phyloP scores from a whole-genome alignment of 192 early-diverging fungal species.

The Umbelopsis sp. region DNA sequence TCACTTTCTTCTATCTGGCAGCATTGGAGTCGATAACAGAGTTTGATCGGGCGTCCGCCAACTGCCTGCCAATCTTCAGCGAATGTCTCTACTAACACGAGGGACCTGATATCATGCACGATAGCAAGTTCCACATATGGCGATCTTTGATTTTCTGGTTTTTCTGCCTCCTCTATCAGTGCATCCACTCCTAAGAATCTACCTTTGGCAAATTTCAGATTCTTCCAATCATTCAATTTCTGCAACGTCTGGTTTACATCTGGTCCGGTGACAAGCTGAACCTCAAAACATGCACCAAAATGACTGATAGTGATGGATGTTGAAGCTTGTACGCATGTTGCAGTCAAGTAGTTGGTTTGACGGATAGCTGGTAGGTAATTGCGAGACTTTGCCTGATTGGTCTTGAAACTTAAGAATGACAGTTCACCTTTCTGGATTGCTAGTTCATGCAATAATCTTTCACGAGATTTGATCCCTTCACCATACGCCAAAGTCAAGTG shows the following conservation, averaged over 20 bases:
- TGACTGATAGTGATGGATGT: not conserved
- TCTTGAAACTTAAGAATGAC: not conserved
- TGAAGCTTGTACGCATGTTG: not conserved
- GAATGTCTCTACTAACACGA: not conserved
- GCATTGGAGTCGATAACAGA: not conserved
- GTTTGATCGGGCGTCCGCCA: not conserved
- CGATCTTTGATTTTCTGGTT: not conserved
- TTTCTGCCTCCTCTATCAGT: not conserved
- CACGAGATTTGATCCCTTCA: not conserved
- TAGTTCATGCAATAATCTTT: not conserved
- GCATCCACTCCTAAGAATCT: not conserved
- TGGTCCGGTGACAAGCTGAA: not conserved
- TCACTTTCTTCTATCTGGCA: not conserved
- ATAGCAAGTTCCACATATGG: not conserved
- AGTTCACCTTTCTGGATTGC: not conserved
- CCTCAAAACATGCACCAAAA: not conserved
- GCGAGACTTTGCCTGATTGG: not conserved
- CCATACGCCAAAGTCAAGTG: not conserved
- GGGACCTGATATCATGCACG: not conserved
- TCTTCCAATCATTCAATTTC: not conserved
- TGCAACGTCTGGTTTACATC: not conserved
- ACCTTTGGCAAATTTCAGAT: not conserved
- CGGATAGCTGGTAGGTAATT: not conserved
- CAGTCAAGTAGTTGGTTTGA: not conserved
- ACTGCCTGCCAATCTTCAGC: not conserved